These are phyloP conservation scores for slime mould (Dictyostelium discoideum) DNA, from an alignment of 78 protist species.

Conservation along the genomic window DNA sequence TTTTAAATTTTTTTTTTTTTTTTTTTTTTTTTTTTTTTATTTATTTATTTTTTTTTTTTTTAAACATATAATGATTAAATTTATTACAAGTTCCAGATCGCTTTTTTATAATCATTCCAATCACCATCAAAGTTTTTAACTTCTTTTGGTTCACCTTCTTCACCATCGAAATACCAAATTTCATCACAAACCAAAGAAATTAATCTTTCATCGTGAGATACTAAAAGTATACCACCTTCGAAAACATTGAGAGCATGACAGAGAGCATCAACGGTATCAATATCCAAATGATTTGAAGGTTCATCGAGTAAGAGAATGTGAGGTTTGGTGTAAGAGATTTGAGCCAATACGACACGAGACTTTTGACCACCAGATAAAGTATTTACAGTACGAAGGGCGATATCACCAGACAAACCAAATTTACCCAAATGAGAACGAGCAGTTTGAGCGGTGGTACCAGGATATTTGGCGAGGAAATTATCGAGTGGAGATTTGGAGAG, in stretches of 20 bases:
- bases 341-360: conserved; percentile 87
- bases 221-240: conserved; percentile 89
- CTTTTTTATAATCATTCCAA: conserved; percentile 77
- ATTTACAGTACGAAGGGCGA: conserved; percentile 86
- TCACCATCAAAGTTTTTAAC: conserved; percentile 72
- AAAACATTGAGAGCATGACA: conserved; percentile 84
- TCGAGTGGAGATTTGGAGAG: conserved; percentile 89
- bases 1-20: too few species aligned
- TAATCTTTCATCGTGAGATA: conserved; percentile 88
- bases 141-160: conserved; percentile 63
- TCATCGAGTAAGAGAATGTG: conserved; percentile 96
- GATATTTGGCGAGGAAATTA: conserved; percentile 83
- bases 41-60: not conserved
- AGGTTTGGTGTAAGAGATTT: conserved; percentile 82
- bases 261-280: conserved; percentile 89
- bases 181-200: conserved; percentile 85
- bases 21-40: too few species aligned
- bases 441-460: conserved; percentile 77
- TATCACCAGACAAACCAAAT: conserved; percentile 90
- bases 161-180: conserved; percentile 83
- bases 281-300: conserved; percentile 97
- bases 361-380: conserved; percentile 97
- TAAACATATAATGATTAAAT: not conserved
- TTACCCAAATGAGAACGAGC: conserved; percentile 88
- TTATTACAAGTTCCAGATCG: conserved; percentile 6